A percentile compares a stretch with the other conserved stretches of the same genome.
phyloP scores from a whole-genome alignment of 352 stramenopile genomes.

The Globisporangium lucens region DNA sequence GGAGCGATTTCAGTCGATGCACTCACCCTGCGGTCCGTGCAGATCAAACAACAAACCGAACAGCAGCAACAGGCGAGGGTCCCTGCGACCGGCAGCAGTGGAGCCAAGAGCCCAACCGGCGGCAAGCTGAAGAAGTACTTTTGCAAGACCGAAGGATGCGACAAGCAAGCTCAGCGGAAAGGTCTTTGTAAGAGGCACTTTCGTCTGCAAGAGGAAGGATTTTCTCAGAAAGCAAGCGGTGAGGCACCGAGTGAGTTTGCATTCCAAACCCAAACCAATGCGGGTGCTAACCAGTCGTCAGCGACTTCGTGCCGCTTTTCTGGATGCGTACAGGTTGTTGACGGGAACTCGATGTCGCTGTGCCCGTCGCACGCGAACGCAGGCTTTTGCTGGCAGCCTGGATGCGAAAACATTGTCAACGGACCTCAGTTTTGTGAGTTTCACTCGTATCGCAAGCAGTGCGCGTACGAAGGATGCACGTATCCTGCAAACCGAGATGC shows the following conservation, averaged over 20 bases:
- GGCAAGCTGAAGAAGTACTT: slow-evolving; percentile 59
- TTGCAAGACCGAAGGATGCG: slow-evolving; percentile 56
- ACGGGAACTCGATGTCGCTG: slow-evolving; percentile 22
- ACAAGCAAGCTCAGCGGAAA: slow-evolving; percentile 59
- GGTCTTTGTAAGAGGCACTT: slow-evolving; percentile 68
- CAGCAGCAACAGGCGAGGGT: slow-evolving; percentile 20
- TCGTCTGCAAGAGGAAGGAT: slow-evolving; percentile 32
- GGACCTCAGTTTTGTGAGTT: slow-evolving; percentile 54
- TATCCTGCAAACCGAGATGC: slow-evolving; percentile 28
- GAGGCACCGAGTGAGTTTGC: background rate
- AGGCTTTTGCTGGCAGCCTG: slow-evolving; percentile 59
- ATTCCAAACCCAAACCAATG: slow-evolving; percentile 9
- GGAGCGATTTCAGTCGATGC: slow-evolving; percentile 58
- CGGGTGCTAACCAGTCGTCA: background rate
- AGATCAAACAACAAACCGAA: slow-evolving; percentile 17
- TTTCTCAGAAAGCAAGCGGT: background rate
- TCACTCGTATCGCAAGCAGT: slow-evolving; percentile 49
- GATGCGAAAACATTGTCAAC: slow-evolving; percentile 57
- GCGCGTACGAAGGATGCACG: slow-evolving; percentile 54
- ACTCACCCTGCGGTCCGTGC: slow-evolving; percentile 44
- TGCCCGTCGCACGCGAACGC: slow-evolving; percentile 46
- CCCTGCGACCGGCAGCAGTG: slow-evolving; percentile 15
- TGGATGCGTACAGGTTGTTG: slow-evolving; percentile 33
- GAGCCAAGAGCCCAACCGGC: slow-evolving; percentile 10
- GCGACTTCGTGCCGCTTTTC: slow-evolving; percentile 38